Conservation (phyloP, 768 basidiomycete species). For the Gelatoporia subvermispora region DNA sequence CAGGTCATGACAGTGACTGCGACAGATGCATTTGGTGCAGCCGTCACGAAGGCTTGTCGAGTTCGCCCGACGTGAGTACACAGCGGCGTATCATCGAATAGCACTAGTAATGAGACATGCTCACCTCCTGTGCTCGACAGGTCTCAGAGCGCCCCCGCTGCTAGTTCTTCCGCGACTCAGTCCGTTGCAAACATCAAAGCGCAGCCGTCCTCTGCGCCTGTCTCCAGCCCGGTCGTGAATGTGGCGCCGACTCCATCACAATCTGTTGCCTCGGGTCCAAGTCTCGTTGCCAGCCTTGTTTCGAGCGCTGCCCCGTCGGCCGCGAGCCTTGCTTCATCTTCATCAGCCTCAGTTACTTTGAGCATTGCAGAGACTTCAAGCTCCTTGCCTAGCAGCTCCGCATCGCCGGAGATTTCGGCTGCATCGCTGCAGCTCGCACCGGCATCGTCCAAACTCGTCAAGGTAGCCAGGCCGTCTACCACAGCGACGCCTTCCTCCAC, state of each 20-base stretch:
- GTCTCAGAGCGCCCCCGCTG: neutral
- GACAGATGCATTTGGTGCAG: constrained; percentile 29
- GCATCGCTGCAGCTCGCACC: constrained; percentile 2
- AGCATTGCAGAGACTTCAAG: neutral
- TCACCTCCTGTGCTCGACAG: no score
- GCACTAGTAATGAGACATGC: no score
- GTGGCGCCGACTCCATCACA: no score
- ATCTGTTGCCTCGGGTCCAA: neutral
- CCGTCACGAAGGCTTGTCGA: constrained; percentile 39
- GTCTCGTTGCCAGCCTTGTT: neutral
- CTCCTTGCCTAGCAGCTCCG: neutral
- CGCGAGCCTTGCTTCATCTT: no score
- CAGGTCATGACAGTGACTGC: constrained; percentile 27
- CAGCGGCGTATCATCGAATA: no score
- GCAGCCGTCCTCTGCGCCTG: neutral
- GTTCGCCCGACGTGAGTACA: constrained; percentile 11
- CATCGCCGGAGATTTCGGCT: neutral
- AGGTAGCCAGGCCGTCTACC: constrained; percentile 2
- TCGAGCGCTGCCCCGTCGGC: no score
- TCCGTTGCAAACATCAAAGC: neutral
- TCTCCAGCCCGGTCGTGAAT: neutral
- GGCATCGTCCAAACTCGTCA: neutral
- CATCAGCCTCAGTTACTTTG: neutral
- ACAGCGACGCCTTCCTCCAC: constrained; percentile 5
- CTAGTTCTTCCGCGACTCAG: constrained; percentile 1